Conservation (phyloP, 176 grass and related monocot genomes). For the Lolium perenne region DNA sequence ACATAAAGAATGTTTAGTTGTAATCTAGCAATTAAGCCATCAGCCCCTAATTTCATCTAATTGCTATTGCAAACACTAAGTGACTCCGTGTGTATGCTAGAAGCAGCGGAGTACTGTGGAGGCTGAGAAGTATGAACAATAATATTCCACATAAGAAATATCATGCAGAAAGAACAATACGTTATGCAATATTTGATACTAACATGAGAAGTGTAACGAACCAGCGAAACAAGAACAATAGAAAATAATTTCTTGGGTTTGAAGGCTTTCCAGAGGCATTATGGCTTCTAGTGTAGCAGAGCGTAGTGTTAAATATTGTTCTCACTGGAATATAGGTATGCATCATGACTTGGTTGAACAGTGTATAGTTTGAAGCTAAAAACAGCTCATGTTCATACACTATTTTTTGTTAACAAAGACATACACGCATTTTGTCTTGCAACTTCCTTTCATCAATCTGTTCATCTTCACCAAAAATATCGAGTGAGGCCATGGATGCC, state of each 20-base stretch:
- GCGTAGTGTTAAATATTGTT: background rate
- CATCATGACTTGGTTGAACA: background rate
- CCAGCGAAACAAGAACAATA: constrained; percentile 1
- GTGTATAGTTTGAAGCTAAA: constrained; percentile 25
- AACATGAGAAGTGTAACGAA: background rate
- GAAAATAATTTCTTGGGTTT: background rate
- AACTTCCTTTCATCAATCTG: constrained; percentile 63
- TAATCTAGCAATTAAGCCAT: constrained; percentile 11
- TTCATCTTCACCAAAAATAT: constrained; percentile 55
- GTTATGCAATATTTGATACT: constrained; percentile 13
- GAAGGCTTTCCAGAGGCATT: background rate
- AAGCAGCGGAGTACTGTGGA: background rate
- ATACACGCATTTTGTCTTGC: constrained; percentile 76
- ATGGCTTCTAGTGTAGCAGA: background rate
- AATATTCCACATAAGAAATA: constrained; percentile 19
- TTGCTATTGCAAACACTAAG: background rate
- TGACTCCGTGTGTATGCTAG: background rate
- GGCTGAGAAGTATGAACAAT: constrained; percentile 5
- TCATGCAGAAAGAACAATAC: background rate
- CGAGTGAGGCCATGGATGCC: constrained; percentile 71
- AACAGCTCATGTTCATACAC: constrained; percentile 1
- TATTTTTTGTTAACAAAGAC: background rate
- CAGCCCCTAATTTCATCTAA: constrained; percentile 1
- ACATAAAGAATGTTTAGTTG: background rate
- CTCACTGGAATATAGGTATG: background rate